These are phyloP conservation scores for Lithospermum erythrorhizon DNA, from an alignment of 257 asterid species.

Conservation along the genomic window DNA sequence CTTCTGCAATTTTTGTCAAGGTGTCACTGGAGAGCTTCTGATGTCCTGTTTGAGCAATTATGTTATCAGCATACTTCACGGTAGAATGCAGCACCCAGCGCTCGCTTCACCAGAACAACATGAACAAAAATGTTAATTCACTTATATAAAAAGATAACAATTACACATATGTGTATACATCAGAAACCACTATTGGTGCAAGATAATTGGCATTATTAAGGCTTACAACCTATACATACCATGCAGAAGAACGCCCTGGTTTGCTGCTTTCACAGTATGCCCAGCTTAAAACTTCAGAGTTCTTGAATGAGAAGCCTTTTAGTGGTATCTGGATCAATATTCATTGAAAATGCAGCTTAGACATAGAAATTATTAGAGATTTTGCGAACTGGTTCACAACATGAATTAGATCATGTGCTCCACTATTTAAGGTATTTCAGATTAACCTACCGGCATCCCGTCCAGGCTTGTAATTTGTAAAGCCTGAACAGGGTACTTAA, in stretches of 20 bases:
- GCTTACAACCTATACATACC: slow-evolving; percentile 23
- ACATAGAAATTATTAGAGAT: background rate
- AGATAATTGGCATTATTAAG: background rate
- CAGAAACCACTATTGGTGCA: background rate
- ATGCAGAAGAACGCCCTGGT: slow-evolving; percentile 55
- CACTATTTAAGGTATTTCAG: background rate
- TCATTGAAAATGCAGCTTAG: background rate
- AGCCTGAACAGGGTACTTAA: background rate
- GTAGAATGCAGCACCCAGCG: slow-evolving; percentile 94
- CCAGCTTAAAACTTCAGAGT: slow-evolving; percentile 60
- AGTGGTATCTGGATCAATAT: slow-evolving; percentile 45
- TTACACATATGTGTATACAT: background rate
- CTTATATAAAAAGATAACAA: background rate
- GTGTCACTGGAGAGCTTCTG: slow-evolving; percentile 53
- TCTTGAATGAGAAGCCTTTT: slow-evolving; percentile 59
- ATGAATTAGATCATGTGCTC: background rate
- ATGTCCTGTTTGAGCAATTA: slow-evolving; percentile 60
- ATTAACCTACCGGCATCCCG: background rate
- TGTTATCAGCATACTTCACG: slow-evolving; percentile 40
- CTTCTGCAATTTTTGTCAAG: slow-evolving; percentile 59
- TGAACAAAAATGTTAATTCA: background rate
- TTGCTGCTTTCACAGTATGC: slow-evolving; percentile 83
- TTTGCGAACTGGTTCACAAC: background rate
- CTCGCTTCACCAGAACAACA: slow-evolving; percentile 32
- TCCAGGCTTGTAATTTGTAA: background rate